Percentiles rank a stretch among this genome's conserved stretches.
phyloP scores from a whole-genome alignment of 441 rosid species.

The Melastoma candidum region DNA sequence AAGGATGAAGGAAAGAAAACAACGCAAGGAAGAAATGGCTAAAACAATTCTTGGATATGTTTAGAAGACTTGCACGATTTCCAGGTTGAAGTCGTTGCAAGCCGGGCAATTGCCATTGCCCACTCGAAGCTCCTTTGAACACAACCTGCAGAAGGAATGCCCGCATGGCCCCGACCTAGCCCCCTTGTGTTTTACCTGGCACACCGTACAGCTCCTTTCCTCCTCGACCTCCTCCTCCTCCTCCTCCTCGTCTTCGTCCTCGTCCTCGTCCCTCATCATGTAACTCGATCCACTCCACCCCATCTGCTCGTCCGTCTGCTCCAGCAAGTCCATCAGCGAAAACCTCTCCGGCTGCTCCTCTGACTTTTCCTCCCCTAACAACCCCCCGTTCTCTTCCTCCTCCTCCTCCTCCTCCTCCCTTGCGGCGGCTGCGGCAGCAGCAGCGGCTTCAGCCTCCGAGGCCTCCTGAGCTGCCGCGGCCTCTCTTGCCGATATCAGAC shows the following conservation, averaged over 20 bases:
- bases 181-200: conserved; percentile 15
- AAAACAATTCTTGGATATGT: background rate
- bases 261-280: conserved; percentile 9
- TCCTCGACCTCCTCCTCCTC: background rate
- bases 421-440: conserved; percentile 7
- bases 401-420: conserved; percentile 1
- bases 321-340: conserved; percentile 17
- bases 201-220: conserved; percentile 7
- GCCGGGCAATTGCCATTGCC: conserved; percentile 10
- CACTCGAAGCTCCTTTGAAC: conserved; percentile 12
- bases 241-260: conserved; percentile 7
- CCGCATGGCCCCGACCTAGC: conserved; percentile 11
- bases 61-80: conserved; percentile 13
- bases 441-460: conserved; percentile 18
- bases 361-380: background rate
- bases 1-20: no score
- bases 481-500: conserved; percentile 27
- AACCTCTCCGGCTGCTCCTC: conserved; percentile 5
- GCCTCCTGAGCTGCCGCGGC: conserved; percentile 22
- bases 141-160: conserved; percentile 14
- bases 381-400: background rate
- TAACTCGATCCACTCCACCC: conserved; percentile 12
- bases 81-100: conserved; percentile 16
- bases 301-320: conserved; percentile 15
- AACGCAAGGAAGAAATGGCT: background rate